Evolutionary conservation across 78 protist genomes (phyloP), one percentile per base, ranked within the genome.

Genomic region (Speleostelium caveatum): DNA sequence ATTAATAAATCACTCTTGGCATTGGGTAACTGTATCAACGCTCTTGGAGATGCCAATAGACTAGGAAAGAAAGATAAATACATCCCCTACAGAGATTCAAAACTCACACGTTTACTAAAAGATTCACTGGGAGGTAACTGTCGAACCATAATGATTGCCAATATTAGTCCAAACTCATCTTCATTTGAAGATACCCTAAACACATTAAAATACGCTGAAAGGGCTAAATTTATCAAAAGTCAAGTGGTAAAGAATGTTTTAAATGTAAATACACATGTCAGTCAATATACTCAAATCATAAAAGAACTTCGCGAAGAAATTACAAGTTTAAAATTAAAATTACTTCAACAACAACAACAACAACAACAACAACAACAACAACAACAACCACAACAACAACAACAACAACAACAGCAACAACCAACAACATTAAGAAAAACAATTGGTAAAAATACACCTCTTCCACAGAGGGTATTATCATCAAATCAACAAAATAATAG

Each of bases 61-160:
- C 91, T 65, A 58, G 62, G 35, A 10, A 39, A 42, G 45, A n/a
- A 56, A 0, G 53, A 6, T 21, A 3, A 1, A 30, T 87, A 95
- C 53, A 86, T 99, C 0, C 99, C 99, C 12, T 99, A 93, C 93
- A 92, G 99, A 21, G 96, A 99, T 89, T 85, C 96, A 21, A 99
- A 99, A 94, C 95, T 99, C 58, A 99, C 99, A 1, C 75, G 99
- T 12, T 74, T 99, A 66, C 85, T 99, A 39, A 98, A 98, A 36
- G 99, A 98, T 76, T 87, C 97, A 2, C 90, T 98, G 3, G 99
- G 99, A n/a, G 99, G 99, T 42, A 97, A 97, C 72, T 87, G 97
- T 38, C 24, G 72, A 32, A 98, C 99, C 7, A 93, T 95, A 28
- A 98, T 99, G 99, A 95, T 99, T 22, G 98, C 98, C 6, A 96